Conservation (phyloP, 225 moss, liverwort and hornwort genomes). For the Bryoerythrophyllum caledonicum region DNA sequence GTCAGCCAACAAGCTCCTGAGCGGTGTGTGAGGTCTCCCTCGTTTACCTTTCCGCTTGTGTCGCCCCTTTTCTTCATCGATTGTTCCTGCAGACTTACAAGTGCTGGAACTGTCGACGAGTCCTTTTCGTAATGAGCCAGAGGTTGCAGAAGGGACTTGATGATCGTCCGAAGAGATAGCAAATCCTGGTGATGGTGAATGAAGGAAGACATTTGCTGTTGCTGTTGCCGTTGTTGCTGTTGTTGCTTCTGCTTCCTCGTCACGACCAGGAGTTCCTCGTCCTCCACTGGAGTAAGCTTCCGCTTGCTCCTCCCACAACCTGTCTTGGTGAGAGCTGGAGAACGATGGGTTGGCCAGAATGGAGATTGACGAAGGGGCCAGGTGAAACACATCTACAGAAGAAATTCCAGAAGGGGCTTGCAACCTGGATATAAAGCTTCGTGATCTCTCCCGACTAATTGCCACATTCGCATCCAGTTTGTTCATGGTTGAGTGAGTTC, state of each 20-base stretch:
- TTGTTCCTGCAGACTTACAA: background rate
- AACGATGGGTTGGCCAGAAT: conserved; percentile 34
- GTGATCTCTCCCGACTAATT: conserved; percentile 39
- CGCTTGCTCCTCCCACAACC: conserved; percentile 41
- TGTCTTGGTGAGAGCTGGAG: conserved; percentile 40
- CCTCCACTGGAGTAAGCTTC: conserved; percentile 33
- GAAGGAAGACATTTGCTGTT: background rate
- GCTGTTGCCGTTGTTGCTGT: too few species aligned
- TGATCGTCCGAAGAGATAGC: background rate
- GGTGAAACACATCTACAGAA: background rate
- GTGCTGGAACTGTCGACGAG: background rate
- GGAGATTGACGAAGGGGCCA: conserved; percentile 30
- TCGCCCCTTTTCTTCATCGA: background rate
- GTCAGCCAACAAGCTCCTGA: conserved; percentile 40
- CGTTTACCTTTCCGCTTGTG: conserved; percentile 24
- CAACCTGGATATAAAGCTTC: conserved; percentile 43
- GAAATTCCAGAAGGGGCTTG: conserved; percentile 30
- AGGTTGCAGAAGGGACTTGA: conserved; percentile 1
- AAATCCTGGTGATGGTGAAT: background rate
- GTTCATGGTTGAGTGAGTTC: too few species aligned
- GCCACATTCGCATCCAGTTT: conserved; percentile 37
- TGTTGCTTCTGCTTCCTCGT: too few species aligned
- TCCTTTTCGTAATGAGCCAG: conserved; percentile 35
- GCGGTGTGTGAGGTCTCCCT: conserved; percentile 41
- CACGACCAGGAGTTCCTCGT: conserved; percentile 31